phyloP scores from a whole-genome alignment of 108 stramenopile genomes.

The Fragilaria radians region DNA sequence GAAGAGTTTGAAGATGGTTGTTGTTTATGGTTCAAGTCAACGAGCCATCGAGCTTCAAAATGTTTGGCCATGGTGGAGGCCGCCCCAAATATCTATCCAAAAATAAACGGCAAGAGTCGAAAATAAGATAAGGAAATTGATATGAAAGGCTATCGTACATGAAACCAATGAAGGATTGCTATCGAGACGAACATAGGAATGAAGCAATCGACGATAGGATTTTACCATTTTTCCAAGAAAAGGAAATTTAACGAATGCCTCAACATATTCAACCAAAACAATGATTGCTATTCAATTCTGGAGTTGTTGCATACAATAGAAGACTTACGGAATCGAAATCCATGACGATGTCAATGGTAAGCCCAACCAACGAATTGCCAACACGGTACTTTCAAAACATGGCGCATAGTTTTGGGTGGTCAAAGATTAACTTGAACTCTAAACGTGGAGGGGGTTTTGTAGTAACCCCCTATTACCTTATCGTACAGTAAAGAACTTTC shows the following conservation, averaged over 20 bases:
- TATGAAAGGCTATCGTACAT: neutral
- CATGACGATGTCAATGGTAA: too few relatives aligned
- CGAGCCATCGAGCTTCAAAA: slow-evolving; percentile 9
- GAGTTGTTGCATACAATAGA: too few relatives aligned
- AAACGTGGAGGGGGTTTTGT: too few relatives aligned
- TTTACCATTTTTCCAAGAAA: neutral
- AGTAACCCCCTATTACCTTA: too few relatives aligned
- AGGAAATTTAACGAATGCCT: neutral
- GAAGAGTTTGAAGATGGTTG: neutral
- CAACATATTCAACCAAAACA: neutral
- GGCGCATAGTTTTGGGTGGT: too few relatives aligned
- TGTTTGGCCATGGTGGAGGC: slow-evolving; percentile 1
- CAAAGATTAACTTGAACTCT: too few relatives aligned
- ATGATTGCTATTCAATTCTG: too few relatives aligned
- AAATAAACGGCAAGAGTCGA: neutral
- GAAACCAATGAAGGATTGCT: neutral
- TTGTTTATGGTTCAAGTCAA: neutral
- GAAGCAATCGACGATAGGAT: neutral
- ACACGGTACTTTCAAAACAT: too few relatives aligned
- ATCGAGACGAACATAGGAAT: neutral
- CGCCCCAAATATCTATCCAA: neutral
- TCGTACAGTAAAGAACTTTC: too few relatives aligned
- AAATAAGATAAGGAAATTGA: neutral
- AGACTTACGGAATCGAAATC: neutral
- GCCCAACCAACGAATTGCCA: too few relatives aligned